Base-by-base conservation (phyloP, 805 yeast genomes). In the Geotrichum ghanense region DNA sequence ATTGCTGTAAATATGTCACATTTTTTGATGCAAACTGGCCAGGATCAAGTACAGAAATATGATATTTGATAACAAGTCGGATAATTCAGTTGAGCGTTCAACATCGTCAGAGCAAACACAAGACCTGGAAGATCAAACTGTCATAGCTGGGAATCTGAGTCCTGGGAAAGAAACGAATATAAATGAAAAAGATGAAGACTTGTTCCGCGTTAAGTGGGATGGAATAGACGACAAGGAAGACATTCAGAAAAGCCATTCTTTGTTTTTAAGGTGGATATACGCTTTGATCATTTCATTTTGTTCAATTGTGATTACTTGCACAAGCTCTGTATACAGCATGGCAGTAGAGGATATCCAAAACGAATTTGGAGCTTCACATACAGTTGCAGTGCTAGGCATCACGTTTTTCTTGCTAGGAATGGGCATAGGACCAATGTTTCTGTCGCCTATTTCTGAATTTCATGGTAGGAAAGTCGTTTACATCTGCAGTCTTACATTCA, bases 311-410 rank as follows among this genome's bases (percentile, higher is more conserved):
- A 51, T 60, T 31, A 71, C 79, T 2, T 62, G 74, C 45, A 69
- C 77, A 17, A 71, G 78, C 3, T 74, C 79, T 2, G 63, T 71
- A 41, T 76, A 70, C 61, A 68, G 74, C 12, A 61, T 69, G 43
- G 71, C 76, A 19, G 60, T 68, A 9, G 62, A 31, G 19, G 5
- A 31, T 6, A 31, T 31, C 17, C 6, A 6, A 5, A 31, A 5
- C 17, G 42, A 39, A 9, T 39, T 21, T n/a, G n/a, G 16, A 39
- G 23, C 20, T 6, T 21, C 23, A 6, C 41, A 47, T 22, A 22
- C 25, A 4, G 42, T 21, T 19, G 42, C 42, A 5, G n/a, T n/a
- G 16, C 25, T 39, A 12, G 42, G 42, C 16, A 39, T 39, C 23
- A 39, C 51, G 21, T 39, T 51, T 42, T 46, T 46, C 1, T 17